These are phyloP conservation scores for Aspergillus sp. DNA, from an alignment of 2,329 filamentous ascomycete genomes.

Conservation along the genomic window DNA sequence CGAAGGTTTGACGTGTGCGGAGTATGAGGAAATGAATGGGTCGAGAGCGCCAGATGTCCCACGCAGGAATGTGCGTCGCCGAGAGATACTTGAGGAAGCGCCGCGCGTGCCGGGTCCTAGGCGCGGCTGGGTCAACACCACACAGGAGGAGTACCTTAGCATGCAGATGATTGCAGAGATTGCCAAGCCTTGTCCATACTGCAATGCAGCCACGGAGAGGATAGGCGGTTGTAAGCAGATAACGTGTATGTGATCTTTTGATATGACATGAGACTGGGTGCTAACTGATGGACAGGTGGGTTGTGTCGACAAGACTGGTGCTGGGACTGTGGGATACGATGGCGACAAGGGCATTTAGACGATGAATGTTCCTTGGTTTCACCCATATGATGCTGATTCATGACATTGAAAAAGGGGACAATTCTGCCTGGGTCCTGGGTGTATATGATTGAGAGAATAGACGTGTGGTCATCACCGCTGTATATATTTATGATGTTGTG, in stretches of 20 bases:
- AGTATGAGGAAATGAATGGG: conserved; percentile 10
- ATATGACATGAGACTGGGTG: not conserved
- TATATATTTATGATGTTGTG: too few relatives aligned
- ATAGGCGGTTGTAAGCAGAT: conserved; percentile 16
- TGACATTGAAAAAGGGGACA: not conserved
- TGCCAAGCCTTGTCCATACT: conserved; percentile 12
- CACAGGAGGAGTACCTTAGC: conserved; percentile 7
- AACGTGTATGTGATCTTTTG: conserved; percentile 10
- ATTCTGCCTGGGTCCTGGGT: too few relatives aligned
- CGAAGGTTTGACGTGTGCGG: conserved; percentile 15
- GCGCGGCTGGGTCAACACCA: not conserved
- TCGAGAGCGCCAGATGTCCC: not conserved
- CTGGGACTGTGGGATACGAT: conserved; percentile 16
- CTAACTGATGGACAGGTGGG: conserved; percentile 11
- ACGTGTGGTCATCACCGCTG: too few relatives aligned
- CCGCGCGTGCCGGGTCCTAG: not conserved
- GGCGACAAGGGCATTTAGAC: conserved; percentile 12
- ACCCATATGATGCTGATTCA: not conserved
- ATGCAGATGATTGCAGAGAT: conserved; percentile 6
- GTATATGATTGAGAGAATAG: too few relatives aligned
- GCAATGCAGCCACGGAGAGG: conserved; percentile 10
- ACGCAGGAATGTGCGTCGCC: not conserved
- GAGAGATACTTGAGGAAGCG: not conserved
- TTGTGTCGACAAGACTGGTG: conserved; percentile 17
- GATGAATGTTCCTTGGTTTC: conserved; percentile 7